Evolutionary conservation across 306 rosid genomes (phyloP).

Genomic region (Inga leiocalycina): DNA sequence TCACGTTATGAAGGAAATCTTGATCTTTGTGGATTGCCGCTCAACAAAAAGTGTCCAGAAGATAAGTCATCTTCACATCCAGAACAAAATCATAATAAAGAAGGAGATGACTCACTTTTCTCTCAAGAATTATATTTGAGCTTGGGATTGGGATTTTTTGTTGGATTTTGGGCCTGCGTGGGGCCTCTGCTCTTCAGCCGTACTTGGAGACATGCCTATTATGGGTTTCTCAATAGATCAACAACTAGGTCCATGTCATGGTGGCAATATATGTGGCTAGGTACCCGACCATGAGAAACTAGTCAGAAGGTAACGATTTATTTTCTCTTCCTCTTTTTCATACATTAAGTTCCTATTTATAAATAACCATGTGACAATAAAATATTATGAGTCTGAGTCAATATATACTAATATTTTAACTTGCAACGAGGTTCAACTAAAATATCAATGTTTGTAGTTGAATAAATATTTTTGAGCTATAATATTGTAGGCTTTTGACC

Average conservation of each 20-base stretch:
- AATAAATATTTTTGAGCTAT: neutral
- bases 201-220: neutral
- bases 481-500: too few relatives aligned
- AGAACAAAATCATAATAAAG: neutral
- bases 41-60: neutral
- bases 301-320: neutral
- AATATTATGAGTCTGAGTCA: neutral
- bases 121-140: neutral
- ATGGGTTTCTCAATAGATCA: neutral
- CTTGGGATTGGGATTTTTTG: neutral
- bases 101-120: neutral
- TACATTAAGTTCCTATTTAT: neutral
- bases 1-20: neutral
- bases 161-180: neutral
- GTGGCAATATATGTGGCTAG: neutral
- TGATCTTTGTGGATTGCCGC: neutral
- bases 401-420: too few relatives aligned
- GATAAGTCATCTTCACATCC: neutral
- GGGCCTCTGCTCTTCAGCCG: neutral
- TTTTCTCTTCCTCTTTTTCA: neutral
- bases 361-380: neutral
- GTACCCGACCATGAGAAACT: neutral
- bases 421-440: neutral
- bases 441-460: too few relatives aligned
- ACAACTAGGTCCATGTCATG: neutral